These are phyloP conservation scores for Ceratobasidium sp. DNA, from an alignment of 1,284 basidiomycete species.

Conservation along the genomic window DNA sequence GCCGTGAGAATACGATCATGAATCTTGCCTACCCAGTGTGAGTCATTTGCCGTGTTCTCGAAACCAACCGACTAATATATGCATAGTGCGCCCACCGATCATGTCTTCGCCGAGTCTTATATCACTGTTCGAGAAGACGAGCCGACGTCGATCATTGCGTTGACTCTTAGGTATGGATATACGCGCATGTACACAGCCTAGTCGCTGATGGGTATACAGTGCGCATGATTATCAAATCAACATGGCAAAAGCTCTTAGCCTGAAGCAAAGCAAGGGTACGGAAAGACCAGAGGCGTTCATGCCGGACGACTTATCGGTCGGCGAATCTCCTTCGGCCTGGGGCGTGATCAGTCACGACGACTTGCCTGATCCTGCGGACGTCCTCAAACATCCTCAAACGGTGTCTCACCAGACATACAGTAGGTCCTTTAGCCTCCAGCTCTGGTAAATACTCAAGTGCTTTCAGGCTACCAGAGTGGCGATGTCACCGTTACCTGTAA, in stretches of 20 bases:
- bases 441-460: constrained; percentile 8
- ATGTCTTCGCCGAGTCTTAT: constrained; percentile 94
- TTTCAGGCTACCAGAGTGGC: constrained; percentile 86
- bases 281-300: constrained; percentile 68
- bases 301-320: constrained; percentile 84
- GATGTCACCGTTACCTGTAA: constrained; percentile 96
- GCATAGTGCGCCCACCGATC: constrained; percentile 68
- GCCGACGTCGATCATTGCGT: constrained; percentile 97
- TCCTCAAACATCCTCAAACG: constrained; percentile 55
- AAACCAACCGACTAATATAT: background rate
- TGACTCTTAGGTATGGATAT: constrained; percentile 80
- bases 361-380: constrained; percentile 77
- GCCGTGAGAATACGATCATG: constrained; percentile 25
- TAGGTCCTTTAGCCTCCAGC: constrained; percentile 40
- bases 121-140: constrained; percentile 98
- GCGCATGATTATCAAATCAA: constrained; percentile 89
- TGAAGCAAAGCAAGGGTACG: constrained; percentile 56
- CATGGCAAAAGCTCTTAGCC: constrained; percentile 75
- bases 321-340: constrained; percentile 86
- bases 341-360: constrained; percentile 85
- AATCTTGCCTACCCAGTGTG: constrained; percentile 46
- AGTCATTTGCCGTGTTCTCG: constrained; percentile 67
- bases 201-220: constrained; percentile 60
- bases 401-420: constrained; percentile 52
- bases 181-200: background rate